Conservation (phyloP, 805 yeast species). For the Sugiyamaella marilandica region DNA sequence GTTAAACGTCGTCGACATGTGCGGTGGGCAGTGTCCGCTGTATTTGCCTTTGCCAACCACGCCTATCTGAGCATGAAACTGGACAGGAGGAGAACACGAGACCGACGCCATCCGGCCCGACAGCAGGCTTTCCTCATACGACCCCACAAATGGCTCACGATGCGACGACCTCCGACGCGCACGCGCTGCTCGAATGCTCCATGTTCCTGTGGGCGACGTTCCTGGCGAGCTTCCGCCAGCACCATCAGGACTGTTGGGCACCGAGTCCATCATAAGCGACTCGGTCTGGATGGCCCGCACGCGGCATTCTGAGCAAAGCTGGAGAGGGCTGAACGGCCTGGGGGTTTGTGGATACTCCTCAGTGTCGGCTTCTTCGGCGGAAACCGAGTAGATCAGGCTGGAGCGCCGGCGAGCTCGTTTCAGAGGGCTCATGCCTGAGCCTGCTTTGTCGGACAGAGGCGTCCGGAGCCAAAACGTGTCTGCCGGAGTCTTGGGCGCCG, state of each 20-base stretch:
- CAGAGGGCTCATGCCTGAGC: background rate
- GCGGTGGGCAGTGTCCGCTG: constrained; percentile 25
- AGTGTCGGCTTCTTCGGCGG: constrained; percentile 7
- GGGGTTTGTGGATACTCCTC: background rate
- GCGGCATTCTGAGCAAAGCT: constrained; percentile 10
- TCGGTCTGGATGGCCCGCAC: background rate
- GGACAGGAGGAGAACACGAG: constrained; percentile 25
- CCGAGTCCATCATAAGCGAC: background rate
- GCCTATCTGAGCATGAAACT: constrained; percentile 26
- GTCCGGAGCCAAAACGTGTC: no score
- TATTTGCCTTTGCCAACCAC: constrained; percentile 28
- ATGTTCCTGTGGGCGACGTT: background rate
- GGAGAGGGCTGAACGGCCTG: background rate
- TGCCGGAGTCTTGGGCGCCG: no score
- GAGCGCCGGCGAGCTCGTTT: constrained; percentile 16
- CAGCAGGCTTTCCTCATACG: constrained; percentile 33
- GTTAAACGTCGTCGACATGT: constrained; percentile 24
- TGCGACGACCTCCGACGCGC: constrained; percentile 18
- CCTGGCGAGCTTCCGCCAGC: background rate
- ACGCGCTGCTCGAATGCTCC: background rate
- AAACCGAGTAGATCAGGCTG: constrained; percentile 12
- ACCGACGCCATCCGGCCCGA: constrained; percentile 29
- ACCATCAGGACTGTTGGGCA: constrained; percentile 4
- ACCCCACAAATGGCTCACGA: constrained; percentile 29
- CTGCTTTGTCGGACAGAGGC: no score